Evolutionary conservation across 2,329 filamentous ascomycete species (phyloP).

Genomic region (Colletotrichum sp.): DNA sequence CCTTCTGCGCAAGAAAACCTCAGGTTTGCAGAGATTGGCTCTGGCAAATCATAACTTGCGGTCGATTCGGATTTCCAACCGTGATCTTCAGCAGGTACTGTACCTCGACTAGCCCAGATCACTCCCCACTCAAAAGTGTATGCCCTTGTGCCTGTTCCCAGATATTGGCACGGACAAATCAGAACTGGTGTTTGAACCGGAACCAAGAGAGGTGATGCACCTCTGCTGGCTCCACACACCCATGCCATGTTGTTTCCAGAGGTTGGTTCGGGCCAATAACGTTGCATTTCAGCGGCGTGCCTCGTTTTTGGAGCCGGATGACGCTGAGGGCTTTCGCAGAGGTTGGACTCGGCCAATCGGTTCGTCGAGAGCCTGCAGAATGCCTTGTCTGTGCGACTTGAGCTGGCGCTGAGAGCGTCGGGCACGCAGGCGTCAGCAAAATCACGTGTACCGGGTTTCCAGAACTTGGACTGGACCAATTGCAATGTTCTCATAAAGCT

Average conservation of each 20-base stretch:
- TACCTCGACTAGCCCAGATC: rapidly evolving
- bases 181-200: not conserved
- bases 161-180: not conserved
- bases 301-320: not conserved
- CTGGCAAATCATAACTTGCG: not conserved
- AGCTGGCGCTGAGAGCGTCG: not conserved
- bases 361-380: no score
- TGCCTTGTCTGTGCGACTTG: no score
- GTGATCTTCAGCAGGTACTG: not conserved
- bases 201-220: not conserved
- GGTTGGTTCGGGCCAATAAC: rapidly evolving
- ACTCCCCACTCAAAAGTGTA: not conserved
- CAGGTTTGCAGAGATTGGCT: not conserved
- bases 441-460: rapidly evolving
- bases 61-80: rapidly evolving
- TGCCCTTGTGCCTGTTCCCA: not conserved
- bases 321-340: not conserved
- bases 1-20: not conserved
- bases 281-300: not conserved
- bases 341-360: not conserved
- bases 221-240: not conserved
- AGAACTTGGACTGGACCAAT: not conserved
- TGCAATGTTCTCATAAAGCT: rapidly evolving
- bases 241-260: not conserved
- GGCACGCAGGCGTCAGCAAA: rapidly evolving